Conservation (phyloP, 2,329 filamentous ascomycete species). For the Beauveria medogensis region DNA sequence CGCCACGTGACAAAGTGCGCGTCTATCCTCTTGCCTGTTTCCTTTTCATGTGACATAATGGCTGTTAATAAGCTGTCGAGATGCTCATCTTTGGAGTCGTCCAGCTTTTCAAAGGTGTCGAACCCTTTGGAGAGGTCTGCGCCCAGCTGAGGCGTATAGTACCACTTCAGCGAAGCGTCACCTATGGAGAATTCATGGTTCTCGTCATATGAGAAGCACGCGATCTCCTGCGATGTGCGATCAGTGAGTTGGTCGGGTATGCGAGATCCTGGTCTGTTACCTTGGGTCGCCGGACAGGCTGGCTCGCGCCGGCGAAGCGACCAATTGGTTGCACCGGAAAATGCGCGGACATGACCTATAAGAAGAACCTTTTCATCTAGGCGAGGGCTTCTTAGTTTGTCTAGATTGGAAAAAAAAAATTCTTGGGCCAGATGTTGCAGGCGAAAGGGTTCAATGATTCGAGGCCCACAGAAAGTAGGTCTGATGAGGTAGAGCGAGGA, state of each 20-base stretch:
- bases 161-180: conserved; percentile 76
- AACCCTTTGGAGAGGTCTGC: conserved; percentile 74
- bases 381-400: neutral
- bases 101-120: conserved; percentile 71
- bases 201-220: conserved; percentile 88
- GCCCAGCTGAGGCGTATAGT: conserved; percentile 67
- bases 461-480: neutral
- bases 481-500: neutral
- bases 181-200: conserved; percentile 69
- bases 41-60: conserved; percentile 64
- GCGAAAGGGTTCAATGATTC: neutral
- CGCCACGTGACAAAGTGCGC: conserved; percentile 86
- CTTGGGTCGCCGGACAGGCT: conserved; percentile 67
- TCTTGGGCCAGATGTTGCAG: neutral
- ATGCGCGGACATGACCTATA: conserved; percentile 9
- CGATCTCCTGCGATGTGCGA: conserved; percentile 58
- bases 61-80: conserved; percentile 74
- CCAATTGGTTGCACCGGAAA: conserved; percentile 64
- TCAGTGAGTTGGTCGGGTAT: neutral
- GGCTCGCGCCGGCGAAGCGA: conserved; percentile 59
- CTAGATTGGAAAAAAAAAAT: neutral
- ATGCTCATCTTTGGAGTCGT: conserved; percentile 79
- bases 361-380: neutral
- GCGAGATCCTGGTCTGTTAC: conserved; percentile 31
- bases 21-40: conserved; percentile 57